These are phyloP conservation scores for Camelina laxa DNA, from an alignment of 345 rosid genomes.

Conservation along the genomic window DNA sequence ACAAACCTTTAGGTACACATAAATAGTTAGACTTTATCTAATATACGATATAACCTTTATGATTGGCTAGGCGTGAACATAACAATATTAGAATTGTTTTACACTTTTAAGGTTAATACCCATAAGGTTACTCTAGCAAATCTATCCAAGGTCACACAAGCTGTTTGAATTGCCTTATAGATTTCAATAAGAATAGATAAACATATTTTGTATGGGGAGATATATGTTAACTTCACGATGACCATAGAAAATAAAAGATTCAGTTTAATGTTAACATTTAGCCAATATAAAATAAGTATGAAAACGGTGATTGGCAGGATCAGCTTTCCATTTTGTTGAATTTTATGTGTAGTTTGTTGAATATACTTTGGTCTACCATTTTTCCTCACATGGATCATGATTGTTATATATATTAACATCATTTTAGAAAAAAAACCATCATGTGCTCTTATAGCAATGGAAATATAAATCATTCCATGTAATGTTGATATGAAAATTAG, in stretches of 20 bases:
- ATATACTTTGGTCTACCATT: background rate
- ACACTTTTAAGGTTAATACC: background rate
- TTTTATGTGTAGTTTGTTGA: background rate
- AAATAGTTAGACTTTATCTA: too few relatives aligned
- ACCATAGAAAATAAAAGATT: background rate
- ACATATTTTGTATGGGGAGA: too few relatives aligned
- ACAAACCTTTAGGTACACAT: background rate
- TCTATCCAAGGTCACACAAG: background rate
- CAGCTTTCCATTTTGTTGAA: background rate
- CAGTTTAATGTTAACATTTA: background rate
- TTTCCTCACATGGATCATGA: background rate
- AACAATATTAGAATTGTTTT: background rate
- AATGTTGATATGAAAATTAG: background rate
- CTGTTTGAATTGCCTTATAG: background rate
- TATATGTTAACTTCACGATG: background rate
- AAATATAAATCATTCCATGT: slow-evolving; percentile 1
- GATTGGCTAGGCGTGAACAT: background rate
- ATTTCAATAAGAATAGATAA: background rate
- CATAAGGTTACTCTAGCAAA: background rate
- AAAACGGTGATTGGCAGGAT: background rate
- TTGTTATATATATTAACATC: background rate
- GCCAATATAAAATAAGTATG: too few relatives aligned
- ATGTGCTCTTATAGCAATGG: background rate
- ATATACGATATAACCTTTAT: background rate
- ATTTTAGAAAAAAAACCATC: background rate